Base-by-base conservation (phyloP, 441 rosid genomes). In the Codiaeum variegatum region DNA sequence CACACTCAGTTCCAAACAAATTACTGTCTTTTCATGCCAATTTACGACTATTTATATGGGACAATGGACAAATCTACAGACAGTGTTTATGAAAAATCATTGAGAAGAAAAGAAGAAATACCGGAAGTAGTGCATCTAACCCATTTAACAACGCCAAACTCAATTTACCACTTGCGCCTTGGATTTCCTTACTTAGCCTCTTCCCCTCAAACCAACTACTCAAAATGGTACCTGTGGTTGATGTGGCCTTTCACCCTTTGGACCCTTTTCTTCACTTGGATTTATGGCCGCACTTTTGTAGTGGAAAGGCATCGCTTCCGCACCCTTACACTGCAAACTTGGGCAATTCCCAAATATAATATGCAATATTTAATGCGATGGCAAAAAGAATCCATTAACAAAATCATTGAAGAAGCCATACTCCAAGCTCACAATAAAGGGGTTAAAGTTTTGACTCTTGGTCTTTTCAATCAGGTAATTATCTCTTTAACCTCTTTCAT, bases 391-490 rank as follows among this genome's bases (percentile, higher is more conserved):
- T 60, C 92, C 3, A 85, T 91, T 69, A 85, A 87, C 70, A 71
- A 67, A 52, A 73, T 87, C 75, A 85, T 90, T 56, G 94, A 91
- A 77, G 77, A 88, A 78, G 89, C 90, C 21, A 77, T 88, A 49
- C 56, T 84, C 29, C 85, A 87, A 77, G 98, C 98, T 7, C 85
- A 93, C 36, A 34, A 34, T 18, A 85, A 83, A 75, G 95, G 95
- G 6, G 90, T 78, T 49, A 88, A 85, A 69, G 95, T 88, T 65
- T 69, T 91, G 56, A 88, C 87, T 76, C 81, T 92, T 23, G 96
- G 94, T 15, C 88, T 90, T 24, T 52, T 88, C 75, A 89, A 92
- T 78, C 91, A 86, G 88, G 97, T 81, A 79, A 77, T 38, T 38
- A 38, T n/a, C n/a, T n/a, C 42, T 1, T 8, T 2, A 0, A 38